These are phyloP conservation scores for Sporothrix pallida DNA, from an alignment of 2,329 filamentous ascomycete genomes.

Conservation along the genomic window DNA sequence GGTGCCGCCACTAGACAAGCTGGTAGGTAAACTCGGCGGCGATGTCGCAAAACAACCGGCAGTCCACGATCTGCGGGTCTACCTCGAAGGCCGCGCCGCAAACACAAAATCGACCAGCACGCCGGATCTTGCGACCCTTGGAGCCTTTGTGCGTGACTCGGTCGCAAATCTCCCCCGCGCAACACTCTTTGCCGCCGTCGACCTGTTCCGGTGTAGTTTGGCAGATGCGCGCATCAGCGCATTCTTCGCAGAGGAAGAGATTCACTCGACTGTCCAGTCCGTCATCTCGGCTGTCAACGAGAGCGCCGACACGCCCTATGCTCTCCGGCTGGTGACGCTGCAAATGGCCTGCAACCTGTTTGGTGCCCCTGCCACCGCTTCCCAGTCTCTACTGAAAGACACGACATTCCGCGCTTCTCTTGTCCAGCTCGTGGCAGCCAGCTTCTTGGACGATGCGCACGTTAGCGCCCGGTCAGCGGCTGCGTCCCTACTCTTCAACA, in stretches of 20 bases:
- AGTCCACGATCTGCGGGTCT: constrained; percentile 69
- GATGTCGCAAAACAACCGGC: constrained; percentile 56
- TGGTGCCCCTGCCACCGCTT: constrained; percentile 63
- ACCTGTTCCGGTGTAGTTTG: constrained; percentile 79
- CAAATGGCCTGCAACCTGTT: constrained; percentile 89
- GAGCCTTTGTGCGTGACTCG: constrained; percentile 63
- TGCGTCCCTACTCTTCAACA: constrained; percentile 81
- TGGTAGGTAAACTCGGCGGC: constrained; percentile 76
- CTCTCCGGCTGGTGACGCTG: constrained; percentile 79
- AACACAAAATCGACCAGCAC: constrained; percentile 63
- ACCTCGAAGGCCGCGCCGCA: constrained; percentile 67
- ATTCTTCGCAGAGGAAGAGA: constrained; percentile 78
- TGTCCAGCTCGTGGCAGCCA: constrained; percentile 73
- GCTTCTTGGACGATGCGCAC: constrained; percentile 78
- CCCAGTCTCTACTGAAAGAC: constrained; percentile 64
- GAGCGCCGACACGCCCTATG: constrained; percentile 68
- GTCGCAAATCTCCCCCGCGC: constrained; percentile 64
- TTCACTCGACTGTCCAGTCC: constrained; percentile 65
- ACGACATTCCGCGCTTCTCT: constrained; percentile 61
- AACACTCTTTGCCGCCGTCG: constrained; percentile 79
- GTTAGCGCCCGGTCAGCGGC: constrained; percentile 79
- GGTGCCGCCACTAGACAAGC: constrained; percentile 79
- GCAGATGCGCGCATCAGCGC: constrained; percentile 79
- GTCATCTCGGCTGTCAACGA: constrained; percentile 65
- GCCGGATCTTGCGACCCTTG: constrained; percentile 71